A percentile compares a stretch with the other conserved stretches of the same genome.
Conservation (phyloP, 371 early-diverging fungal species). For the Furculomyces boomerangus region DNA sequence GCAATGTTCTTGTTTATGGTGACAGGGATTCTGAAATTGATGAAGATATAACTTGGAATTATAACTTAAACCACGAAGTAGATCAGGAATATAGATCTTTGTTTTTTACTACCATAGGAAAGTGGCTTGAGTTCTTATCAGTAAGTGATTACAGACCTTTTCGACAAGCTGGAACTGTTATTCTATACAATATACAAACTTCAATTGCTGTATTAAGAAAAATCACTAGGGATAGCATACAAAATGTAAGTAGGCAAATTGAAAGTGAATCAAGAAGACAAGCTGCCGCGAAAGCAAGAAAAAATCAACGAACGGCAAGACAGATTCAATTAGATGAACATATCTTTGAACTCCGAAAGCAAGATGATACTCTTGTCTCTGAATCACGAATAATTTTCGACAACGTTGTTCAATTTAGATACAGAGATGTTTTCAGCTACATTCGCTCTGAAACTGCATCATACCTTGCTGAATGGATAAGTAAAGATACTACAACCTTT, state of each 20-base stretch:
- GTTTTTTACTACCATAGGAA: conserved; percentile 31
- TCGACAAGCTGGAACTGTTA: conserved; percentile 67
- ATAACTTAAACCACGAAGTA: conserved; percentile 4
- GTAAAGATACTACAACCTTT: conserved; percentile 42
- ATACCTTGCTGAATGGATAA: conserved; percentile 62
- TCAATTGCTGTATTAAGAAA: conserved; percentile 43
- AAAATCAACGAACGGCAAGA: conserved; percentile 9
- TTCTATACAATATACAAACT: conserved; percentile 38
- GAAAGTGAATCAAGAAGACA: conserved; percentile 21
- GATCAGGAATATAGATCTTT: conserved; percentile 7
- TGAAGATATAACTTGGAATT: not conserved
- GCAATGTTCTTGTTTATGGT: conserved; percentile 37
- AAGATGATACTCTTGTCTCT: conserved; percentile 25
- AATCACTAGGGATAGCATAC: conserved; percentile 30
- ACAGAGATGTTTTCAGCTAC: conserved; percentile 68
- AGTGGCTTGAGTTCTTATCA: conserved; percentile 33
- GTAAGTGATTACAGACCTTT: conserved; percentile 70
- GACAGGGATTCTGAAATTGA: conserved; percentile 7
- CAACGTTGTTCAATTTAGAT: conserved; percentile 67
- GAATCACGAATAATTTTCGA: conserved; percentile 42
- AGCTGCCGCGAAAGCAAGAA: not conserved
- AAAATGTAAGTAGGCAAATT: conserved; percentile 45
- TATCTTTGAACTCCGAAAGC: conserved; percentile 17
- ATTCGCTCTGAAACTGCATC: conserved; percentile 71
- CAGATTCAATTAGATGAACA: conserved; percentile 26